Evolutionary conservation across 192 early-diverging fungal genomes (phyloP), one percentile per base, ranked within the genome.

Genomic region (Pilaira anomala): DNA sequence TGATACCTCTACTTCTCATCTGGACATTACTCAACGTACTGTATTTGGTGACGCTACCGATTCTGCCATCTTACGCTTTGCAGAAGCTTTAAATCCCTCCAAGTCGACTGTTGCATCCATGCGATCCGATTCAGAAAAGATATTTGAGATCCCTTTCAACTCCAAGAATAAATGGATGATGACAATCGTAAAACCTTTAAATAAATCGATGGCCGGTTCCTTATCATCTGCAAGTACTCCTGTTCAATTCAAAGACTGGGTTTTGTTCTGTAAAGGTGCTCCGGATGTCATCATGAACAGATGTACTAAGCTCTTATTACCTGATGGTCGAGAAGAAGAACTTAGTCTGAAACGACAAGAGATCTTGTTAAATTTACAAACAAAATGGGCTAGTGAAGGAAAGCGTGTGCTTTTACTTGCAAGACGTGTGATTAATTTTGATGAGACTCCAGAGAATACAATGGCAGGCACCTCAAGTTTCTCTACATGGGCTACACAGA

Each of bases 21-120:
- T 62, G 2, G 36, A 58, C 1, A 59, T 85, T 18, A 24, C 68
- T 26, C 79, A 90, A 46, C 79, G 89, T 30, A 77, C 48, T 11
- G 75, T 85, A 33, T 68, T 81, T 39, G 95, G 95, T 22, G 93
- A 98, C 78, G 85, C 92, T 19, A 98, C 93, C 6, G 95, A 96
- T 67, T 76, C 79, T 42, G 93, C 91, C 7, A 69, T 98, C 1
- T 75, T 96, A 21, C 80, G 87, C 6, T 91, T 91, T 68, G 76
- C 85, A 8, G 83, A 84, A 0, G n/a, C 57, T 9, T 50, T 64
- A n/a, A 40, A 71, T 26, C 60, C 61, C 3, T 30, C 36, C 3
- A 51, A 26, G 6, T 14, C 40, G 6, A 61, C 40, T 36, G 25
- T 49, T 7, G 62, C 67, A 30, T 49, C 68, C 19, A 54, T 59